Conservation (phyloP, 306 rosid genomes). For the Ziziphus jujuba region DNA sequence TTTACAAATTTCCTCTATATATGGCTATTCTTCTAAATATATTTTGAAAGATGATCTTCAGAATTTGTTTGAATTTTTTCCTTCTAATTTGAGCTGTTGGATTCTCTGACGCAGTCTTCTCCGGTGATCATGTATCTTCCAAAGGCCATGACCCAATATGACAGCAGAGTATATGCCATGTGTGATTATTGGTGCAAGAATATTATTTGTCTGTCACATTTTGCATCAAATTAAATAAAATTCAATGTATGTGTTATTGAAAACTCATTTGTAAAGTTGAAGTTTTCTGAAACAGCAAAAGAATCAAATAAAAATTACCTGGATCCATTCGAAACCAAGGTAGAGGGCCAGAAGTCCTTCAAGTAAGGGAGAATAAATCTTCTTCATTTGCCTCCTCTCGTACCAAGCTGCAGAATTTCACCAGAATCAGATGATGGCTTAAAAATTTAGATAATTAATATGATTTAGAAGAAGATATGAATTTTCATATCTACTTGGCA, state of each 20-base stretch:
- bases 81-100: conserved; percentile 62
- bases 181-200: conserved; percentile 90
- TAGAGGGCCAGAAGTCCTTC: conserved; percentile 95
- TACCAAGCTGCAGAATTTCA: conserved; percentile 77
- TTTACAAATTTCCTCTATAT: conserved; percentile 40
- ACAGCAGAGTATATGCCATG: conserved; percentile 93
- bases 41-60: conserved; percentile 23
- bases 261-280: conserved; percentile 3
- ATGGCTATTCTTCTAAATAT: conserved; percentile 9
- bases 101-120: conserved; percentile 74
- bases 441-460: neutral
- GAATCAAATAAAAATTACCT: conserved; percentile 41
- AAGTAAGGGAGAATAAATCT: conserved; percentile 90
- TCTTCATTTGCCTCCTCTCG: conserved; percentile 84
- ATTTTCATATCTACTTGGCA: too few relatives aligned
- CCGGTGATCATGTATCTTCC: conserved; percentile 91
- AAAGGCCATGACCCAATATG: conserved; percentile 91
- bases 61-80: conserved; percentile 33
- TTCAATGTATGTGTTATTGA: conserved; percentile 22
- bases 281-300: neutral
- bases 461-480: neutral
- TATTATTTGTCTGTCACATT: conserved; percentile 69
- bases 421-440: conserved; percentile 13
- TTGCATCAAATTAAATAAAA: conserved; percentile 19
- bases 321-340: conserved; percentile 96